A percentile compares a stretch with the other conserved stretches of the same genome.
These are phyloP conservation scores for Lipomyces yamanashiensis DNA, from an alignment of 805 yeast genomes.

Conservation along the genomic window DNA sequence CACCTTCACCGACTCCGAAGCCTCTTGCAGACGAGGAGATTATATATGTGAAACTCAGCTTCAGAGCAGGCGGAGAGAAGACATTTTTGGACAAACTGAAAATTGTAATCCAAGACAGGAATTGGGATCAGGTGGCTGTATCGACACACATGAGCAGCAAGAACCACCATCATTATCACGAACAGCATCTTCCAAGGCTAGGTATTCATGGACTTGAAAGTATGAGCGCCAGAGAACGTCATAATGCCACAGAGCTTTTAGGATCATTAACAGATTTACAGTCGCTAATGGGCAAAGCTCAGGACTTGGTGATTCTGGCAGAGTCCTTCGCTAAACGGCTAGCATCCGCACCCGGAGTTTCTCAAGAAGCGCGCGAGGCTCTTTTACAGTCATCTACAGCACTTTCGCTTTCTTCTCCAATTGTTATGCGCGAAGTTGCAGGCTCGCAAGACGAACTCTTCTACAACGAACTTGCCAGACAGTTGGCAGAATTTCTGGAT, in stretches of 20 bases:
- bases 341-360: conserved; percentile 43
- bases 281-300: conserved; percentile 75
- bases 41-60: conserved; percentile 66
- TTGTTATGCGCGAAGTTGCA: conserved; percentile 47
- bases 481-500: conserved; percentile 71
- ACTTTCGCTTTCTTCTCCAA: conserved; percentile 44
- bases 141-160: neutral
- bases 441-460: conserved; percentile 43
- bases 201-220: conserved; percentile 77
- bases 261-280: conserved; percentile 78
- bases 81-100: conserved; percentile 55
- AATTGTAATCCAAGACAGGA: conserved; percentile 53
- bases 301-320: conserved; percentile 64
- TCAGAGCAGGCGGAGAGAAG: conserved; percentile 70
- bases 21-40: conserved; percentile 3
- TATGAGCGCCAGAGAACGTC: conserved; percentile 57
- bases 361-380: conserved; percentile 46
- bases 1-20: conserved; percentile 23
- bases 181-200: conserved; percentile 37
- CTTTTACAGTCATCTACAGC: conserved; percentile 44
- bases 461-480: conserved; percentile 70
- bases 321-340: conserved; percentile 45
- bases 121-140: conserved; percentile 51
- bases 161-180: conserved; percentile 1
- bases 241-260: conserved; percentile 64